Evolutionary conservation across 257 asterid genomes (phyloP), one percentile per base, ranked within the genome.

Genomic region (Anisodus tanguticus): DNA sequence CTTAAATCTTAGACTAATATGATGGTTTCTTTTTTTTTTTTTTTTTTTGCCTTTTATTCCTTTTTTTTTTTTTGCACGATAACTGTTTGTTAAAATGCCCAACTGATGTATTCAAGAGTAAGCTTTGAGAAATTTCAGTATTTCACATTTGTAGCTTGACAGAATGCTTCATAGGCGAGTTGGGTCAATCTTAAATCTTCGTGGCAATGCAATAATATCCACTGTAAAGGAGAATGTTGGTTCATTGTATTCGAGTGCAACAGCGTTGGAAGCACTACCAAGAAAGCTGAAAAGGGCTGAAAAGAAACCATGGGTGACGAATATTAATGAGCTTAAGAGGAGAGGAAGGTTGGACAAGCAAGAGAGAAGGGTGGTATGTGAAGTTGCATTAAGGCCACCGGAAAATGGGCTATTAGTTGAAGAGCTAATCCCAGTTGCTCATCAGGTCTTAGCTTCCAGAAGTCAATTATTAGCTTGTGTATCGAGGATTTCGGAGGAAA

Each of bases 341-440:
- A 85, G 78, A 69, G 91, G 90, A 15, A 89, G 93, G 84, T 22
- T 72, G 84, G 91, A 89, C 63, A 94, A 86, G 79, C 86, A 84
- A 81, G 93, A 91, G 81, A 86, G 89, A 22, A 69, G 22, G 51
- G 67, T 87, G 67, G 93, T 86, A 15, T 64, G 86, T 31, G 98
- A 94, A 85, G 88, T 82, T 51, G 39, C 85, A 9, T 71, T 93
- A 47, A 81, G 72, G 67, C 91, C 98, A 80, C 98, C 98, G 0
- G 93, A 89, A 49, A 90, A 93, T 85, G 98, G 98, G 53, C 80
- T 93, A 55, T 80, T 92, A 91, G 93, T 92, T 26, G 72, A 90
- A 45, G 88, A 88, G 47, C 82, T 94, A 57, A 90, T 92, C 79
- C 97, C 97, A n/a, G 92, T 93, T 83, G 97, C 98, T 68, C 95